Evolutionary conservation across 2,329 filamentous ascomycete species (phyloP).

Genomic region (Botrytis sinoallii): DNA sequence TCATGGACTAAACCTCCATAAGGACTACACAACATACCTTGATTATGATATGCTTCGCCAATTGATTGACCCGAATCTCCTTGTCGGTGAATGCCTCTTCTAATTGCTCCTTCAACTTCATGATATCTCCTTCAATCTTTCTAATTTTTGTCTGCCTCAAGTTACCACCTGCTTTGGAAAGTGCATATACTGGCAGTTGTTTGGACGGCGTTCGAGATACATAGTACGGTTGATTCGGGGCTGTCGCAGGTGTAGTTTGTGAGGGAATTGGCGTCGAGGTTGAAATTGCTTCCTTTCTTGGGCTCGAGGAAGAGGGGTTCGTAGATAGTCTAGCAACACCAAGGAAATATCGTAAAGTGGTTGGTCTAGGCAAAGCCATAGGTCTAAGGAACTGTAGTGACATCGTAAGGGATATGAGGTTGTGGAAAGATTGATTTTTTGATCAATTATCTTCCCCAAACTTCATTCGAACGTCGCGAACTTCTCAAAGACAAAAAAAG

Average conservation of each 20-base stretch:
- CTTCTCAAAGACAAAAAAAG: constrained; percentile 15
- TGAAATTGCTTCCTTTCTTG: constrained; percentile 16
- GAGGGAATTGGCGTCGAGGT: constrained; percentile 14
- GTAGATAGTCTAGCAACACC: constrained; percentile 24
- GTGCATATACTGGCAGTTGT: constrained; percentile 74
- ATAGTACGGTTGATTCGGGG: constrained; percentile 40
- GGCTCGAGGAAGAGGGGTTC: constrained; percentile 7
- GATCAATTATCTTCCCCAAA: constrained; percentile 1
- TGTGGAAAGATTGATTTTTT: not conserved
- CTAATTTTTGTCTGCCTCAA: constrained; percentile 71
- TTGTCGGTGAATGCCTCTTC: constrained; percentile 50
- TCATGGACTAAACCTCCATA: not conserved
- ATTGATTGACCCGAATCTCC: constrained; percentile 47
- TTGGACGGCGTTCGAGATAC: constrained; percentile 68
- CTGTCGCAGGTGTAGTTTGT: constrained; percentile 4
- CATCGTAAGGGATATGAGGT: constrained; percentile 22
- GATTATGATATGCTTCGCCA: constrained; percentile 72
- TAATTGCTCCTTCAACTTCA: constrained; percentile 62
- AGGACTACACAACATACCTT: constrained; percentile 51
- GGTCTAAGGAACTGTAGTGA: constrained; percentile 37
- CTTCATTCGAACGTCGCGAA: constrained; percentile 14
- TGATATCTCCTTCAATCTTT: constrained; percentile 72
- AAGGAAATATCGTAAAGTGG: constrained; percentile 34
- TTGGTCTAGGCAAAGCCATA: constrained; percentile 33
- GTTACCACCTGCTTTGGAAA: constrained; percentile 72